phyloP scores from a whole-genome alignment of 108 stramenopile species.

The Cyclostephanos invisitatus region DNA sequence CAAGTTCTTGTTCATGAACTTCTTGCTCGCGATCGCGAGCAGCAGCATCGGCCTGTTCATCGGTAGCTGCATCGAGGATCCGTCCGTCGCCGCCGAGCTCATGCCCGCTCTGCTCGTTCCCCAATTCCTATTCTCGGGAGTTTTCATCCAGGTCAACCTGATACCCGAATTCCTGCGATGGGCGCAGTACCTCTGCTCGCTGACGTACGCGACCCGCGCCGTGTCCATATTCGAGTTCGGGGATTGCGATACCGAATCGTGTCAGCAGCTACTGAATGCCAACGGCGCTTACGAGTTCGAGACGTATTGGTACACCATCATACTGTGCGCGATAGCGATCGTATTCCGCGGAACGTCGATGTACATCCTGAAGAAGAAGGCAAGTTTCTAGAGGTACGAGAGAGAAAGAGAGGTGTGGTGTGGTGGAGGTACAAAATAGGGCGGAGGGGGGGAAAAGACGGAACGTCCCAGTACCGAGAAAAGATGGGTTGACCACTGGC shows the following conservation, averaged over 20 bases:
- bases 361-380: conserved; percentile 61
- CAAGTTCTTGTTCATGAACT: conserved; percentile 49
- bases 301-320: conserved; percentile 58
- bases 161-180: conserved; percentile 76
- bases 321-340: conserved; percentile 58
- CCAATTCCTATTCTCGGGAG: conserved; percentile 87
- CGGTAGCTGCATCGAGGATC: conserved; percentile 70
- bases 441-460: too few relatives aligned
- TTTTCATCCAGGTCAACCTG: conserved; percentile 65
- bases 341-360: conserved; percentile 62
- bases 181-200: conserved; percentile 71
- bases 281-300: conserved; percentile 35
- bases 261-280: conserved; percentile 51
- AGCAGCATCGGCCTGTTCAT: conserved; percentile 70
- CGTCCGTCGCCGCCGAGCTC: conserved; percentile 67
- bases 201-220: conserved; percentile 69
- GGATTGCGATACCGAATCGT: conserved; percentile 48
- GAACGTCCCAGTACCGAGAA: too few relatives aligned
- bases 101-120: conserved; percentile 81
- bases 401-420: too few relatives aligned
- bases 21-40: conserved; percentile 62
- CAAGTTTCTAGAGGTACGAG: conserved; percentile 14
- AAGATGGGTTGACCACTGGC: too few relatives aligned
- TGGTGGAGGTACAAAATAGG: too few relatives aligned
- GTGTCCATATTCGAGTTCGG: conserved; percentile 63